Percentiles rank a stretch among this genome's conserved stretches.
These are phyloP conservation scores for Byssothecium circinans DNA, from an alignment of 2,329 filamentous ascomycete genomes.

Conservation along the genomic window DNA sequence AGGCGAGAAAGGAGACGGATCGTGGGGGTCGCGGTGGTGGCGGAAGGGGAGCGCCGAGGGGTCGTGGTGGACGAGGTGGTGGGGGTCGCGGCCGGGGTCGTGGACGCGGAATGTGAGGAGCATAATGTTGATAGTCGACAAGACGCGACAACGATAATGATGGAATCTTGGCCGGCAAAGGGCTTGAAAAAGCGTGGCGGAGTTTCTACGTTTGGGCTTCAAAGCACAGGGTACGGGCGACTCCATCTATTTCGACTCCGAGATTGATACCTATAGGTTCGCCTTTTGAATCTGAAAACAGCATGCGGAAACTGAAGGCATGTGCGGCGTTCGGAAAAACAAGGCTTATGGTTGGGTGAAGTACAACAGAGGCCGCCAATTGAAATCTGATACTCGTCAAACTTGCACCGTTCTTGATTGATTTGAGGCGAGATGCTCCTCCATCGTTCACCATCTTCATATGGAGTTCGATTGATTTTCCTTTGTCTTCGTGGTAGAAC, in stretches of 20 bases:
- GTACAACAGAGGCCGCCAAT: conserved; percentile 17
- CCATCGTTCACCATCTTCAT: background rate
- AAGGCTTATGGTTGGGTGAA: conserved; percentile 19
- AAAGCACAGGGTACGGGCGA: conserved; percentile 18
- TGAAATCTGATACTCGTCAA: background rate
- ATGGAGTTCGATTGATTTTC: background rate
- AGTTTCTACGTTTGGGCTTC: conserved; percentile 6
- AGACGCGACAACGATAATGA: background rate
- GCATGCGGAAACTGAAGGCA: conserved; percentile 13
- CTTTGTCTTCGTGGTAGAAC: background rate
- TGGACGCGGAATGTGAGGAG: conserved; percentile 37
- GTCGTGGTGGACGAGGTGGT: conserved; percentile 52
- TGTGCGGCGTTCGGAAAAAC: conserved; percentile 24
- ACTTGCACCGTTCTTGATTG: background rate
- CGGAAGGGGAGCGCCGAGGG: conserved; percentile 51
- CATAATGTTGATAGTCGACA: background rate
- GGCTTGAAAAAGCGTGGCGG: conserved; percentile 1
- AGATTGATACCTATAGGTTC: conserved; percentile 24
- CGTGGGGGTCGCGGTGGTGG: conserved; percentile 53
- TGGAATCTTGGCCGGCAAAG: background rate
- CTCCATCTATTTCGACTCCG: conserved; percentile 16
- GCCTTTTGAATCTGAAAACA: conserved; percentile 7
- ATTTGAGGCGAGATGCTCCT: background rate
- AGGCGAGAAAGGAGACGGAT: conserved; percentile 86
- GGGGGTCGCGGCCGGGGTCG: conserved; percentile 47